Evolutionary conservation across 2,329 filamentous ascomycete genomes (phyloP).

Genomic region (Calonectria pseudoturangicola): DNA sequence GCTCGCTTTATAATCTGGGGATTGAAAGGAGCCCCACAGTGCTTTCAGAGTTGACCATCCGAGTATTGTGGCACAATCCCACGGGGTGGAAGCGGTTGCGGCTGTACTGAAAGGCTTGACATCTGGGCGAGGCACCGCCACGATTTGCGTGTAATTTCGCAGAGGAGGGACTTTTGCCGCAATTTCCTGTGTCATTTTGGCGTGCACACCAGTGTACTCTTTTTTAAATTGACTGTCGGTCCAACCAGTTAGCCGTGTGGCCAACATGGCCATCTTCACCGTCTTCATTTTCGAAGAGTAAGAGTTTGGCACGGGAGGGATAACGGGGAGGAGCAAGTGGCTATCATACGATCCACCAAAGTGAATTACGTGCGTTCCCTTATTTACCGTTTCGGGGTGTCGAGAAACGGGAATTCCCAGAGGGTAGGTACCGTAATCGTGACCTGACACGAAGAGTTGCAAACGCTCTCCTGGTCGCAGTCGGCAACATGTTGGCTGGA

Average conservation of each 20-base stretch:
- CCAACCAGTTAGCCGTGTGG: neutral
- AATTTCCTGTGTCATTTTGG: neutral
- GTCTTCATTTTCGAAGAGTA: neutral
- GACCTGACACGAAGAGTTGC: conserved; percentile 1
- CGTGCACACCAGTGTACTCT: neutral
- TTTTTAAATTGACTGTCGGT: neutral
- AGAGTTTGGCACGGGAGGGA: neutral
- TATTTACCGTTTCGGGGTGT: neutral
- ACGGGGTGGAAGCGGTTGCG: neutral
- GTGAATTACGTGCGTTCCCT: neutral
- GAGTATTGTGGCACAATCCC: neutral
- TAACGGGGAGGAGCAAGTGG: neutral
- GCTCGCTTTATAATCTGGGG: neutral
- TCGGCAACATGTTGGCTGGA: conserved; percentile 14
- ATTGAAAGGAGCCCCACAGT: neutral
- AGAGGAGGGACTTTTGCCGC: neutral
- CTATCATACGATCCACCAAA: conserved; percentile 2
- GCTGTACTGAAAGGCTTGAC: neutral
- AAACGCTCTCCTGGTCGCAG: neutral
- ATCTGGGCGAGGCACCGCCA: neutral
- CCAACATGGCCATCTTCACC: neutral
- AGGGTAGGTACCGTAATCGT: conserved; percentile 1
- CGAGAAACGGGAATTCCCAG: neutral
- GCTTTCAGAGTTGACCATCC: conserved; percentile 14
- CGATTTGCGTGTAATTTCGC: neutral